Percentiles rank a stretch among this genome's conserved stretches.
Conservation (phyloP, 1,284 basidiomycete species). For the Chondrostereum purpureum region DNA sequence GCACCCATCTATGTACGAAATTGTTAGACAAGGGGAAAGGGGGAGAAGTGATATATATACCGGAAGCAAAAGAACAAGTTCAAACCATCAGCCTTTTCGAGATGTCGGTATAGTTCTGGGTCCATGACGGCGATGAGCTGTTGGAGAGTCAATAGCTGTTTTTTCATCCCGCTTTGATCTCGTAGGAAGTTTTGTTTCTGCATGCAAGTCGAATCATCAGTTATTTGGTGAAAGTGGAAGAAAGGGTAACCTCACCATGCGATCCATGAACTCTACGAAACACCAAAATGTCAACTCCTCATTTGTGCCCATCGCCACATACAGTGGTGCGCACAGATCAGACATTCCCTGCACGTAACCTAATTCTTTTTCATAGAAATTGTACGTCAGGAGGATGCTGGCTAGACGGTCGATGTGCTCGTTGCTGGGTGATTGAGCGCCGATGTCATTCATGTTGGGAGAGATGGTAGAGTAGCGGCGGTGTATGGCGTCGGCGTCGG, state of each 20-base stretch:
- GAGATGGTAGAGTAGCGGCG: conserved; percentile 63
- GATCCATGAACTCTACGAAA: conserved; percentile 91
- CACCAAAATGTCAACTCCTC: conserved; percentile 94
- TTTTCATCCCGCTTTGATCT: conserved; percentile 98
- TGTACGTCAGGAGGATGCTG: conserved; percentile 86
- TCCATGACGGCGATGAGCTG: conserved; percentile 91
- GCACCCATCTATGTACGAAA: conserved; percentile 56
- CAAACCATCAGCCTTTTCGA: conserved; percentile 85
- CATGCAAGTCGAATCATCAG: neutral
- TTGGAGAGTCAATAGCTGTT: conserved; percentile 78
- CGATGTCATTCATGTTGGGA: conserved; percentile 62
- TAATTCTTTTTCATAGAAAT: conserved; percentile 83
- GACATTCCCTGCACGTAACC: conserved; percentile 98
- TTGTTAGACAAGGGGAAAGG: conserved; percentile 5
- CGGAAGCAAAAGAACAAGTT: conserved; percentile 99
- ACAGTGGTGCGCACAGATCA: conserved; percentile 90
- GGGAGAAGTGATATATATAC: conserved; percentile 30
- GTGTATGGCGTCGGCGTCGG: conserved; percentile 47
- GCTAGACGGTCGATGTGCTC: conserved; percentile 79
- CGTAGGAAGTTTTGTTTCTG: conserved; percentile 91
- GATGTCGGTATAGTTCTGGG: conserved; percentile 83
- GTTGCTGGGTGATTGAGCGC: conserved; percentile 80
- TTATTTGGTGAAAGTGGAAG: too few relatives aligned
- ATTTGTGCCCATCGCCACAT: conserved; percentile 85
- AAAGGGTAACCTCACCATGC: conserved; percentile 81